A percentile compares a stretch with the other conserved stretches of the same genome.
Conservation (phyloP, 139 green algal genomes). For the Ulvella scutata region DNA sequence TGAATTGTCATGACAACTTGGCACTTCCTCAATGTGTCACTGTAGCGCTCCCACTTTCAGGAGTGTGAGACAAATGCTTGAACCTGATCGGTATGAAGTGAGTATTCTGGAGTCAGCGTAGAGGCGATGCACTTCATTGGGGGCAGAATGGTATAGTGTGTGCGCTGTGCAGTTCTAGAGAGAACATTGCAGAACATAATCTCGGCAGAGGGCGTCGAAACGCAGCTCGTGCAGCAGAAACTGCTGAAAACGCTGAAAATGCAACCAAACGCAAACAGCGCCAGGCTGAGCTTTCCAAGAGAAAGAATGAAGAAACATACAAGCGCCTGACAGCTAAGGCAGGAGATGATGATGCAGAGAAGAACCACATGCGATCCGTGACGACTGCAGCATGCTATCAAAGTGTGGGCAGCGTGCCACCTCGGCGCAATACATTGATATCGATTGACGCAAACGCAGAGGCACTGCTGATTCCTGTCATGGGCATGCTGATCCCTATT, state of each 20-base stretch:
- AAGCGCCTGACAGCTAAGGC: slow-evolving; percentile 32
- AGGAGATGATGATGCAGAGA: not conserved
- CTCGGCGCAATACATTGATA: not conserved
- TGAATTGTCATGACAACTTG: too few relatives aligned
- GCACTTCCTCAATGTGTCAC: too few relatives aligned
- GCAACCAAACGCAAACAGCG: slow-evolving; percentile 34
- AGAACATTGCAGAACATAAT: not conserved
- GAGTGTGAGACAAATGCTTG: too few relatives aligned
- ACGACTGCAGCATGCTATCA: not conserved
- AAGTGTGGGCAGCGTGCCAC: not conserved
- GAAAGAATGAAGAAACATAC: slow-evolving; percentile 74
- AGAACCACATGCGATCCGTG: not conserved
- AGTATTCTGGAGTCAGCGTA: too few relatives aligned
- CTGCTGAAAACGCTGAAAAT: not conserved
- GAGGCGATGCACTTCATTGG: too few relatives aligned
- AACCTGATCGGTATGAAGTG: too few relatives aligned
- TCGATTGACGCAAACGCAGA: slow-evolving; percentile 57
- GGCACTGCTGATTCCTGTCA: slow-evolving; percentile 87
- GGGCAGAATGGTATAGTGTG: too few relatives aligned
- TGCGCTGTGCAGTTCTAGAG: too few relatives aligned
- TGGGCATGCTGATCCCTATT: slow-evolving; percentile 91
- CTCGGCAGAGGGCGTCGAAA: not conserved
- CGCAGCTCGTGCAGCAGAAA: slow-evolving; percentile 26
- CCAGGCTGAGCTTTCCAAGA: slow-evolving; percentile 64
- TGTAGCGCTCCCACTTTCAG: too few relatives aligned